These are phyloP conservation scores for Cocos nucifera DNA, from an alignment of 176 grass and related monocot genomes.

Conservation along the genomic window DNA sequence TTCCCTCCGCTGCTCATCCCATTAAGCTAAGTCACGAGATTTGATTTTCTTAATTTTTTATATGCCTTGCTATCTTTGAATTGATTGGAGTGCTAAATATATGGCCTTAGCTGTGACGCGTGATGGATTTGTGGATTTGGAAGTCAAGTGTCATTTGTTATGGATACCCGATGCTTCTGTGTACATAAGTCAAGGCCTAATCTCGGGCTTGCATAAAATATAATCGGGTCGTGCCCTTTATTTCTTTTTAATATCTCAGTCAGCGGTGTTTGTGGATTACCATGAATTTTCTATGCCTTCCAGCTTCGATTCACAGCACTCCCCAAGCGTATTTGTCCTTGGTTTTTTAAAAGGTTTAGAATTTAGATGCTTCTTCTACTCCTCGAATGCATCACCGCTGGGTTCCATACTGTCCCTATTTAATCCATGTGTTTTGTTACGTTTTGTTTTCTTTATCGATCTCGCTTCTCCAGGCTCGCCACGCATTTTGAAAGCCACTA, in stretches of 20 bases:
- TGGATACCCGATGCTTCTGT: slow-evolving; percentile 21
- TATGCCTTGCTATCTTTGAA: too few species aligned
- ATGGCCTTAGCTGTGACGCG: too few species aligned
- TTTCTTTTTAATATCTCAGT: slow-evolving; percentile 24
- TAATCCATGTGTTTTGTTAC: slow-evolving; percentile 30
- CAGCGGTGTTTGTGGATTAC: slow-evolving; percentile 22
- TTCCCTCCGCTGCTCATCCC: neutral
- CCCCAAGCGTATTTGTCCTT: slow-evolving; percentile 28
- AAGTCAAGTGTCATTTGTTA: too few species aligned
- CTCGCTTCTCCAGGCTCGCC: too few species aligned
- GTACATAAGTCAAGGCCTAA: slow-evolving; percentile 32
- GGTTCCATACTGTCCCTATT: slow-evolving; percentile 37
- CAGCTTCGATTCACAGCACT: slow-evolving; percentile 21
- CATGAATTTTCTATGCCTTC: neutral
- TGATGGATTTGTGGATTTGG: neutral
- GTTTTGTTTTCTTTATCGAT: neutral
- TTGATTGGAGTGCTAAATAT: too few species aligned
- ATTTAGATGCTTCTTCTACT: slow-evolving; percentile 84
- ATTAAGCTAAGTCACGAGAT: too few species aligned
- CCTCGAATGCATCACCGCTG: slow-evolving; percentile 38
- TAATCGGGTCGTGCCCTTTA: slow-evolving; percentile 16
- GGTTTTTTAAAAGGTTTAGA: slow-evolving; percentile 47
- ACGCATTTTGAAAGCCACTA: too few species aligned
- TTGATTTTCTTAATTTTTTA: too few species aligned
- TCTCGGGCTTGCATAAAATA: slow-evolving; percentile 29